These are phyloP conservation scores for Epichloe gansuensis DNA, from an alignment of 2,329 filamentous ascomycete genomes.

Conservation along the genomic window DNA sequence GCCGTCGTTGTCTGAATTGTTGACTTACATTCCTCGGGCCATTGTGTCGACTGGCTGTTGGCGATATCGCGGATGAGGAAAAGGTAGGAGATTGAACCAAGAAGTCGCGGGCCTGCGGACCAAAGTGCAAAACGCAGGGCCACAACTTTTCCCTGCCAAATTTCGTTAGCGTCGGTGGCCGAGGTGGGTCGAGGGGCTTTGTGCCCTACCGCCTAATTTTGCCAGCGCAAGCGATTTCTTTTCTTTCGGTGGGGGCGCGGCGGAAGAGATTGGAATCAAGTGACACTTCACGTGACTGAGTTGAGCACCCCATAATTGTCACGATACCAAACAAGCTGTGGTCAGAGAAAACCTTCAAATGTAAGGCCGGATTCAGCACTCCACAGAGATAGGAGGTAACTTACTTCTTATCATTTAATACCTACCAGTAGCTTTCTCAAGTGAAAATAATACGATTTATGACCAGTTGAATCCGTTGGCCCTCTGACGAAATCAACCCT, in stretches of 20 bases:
- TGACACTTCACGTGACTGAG: slow-evolving; percentile 4
- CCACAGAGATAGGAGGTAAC: no score
- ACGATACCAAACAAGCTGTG: neutral
- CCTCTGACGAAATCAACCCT: no score
- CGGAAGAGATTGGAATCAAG: neutral
- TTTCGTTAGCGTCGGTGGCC: slow-evolving; percentile 13
- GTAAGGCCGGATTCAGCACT: no score
- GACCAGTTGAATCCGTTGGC: no score
- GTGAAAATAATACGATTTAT: no score
- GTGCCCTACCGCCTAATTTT: slow-evolving; percentile 20
- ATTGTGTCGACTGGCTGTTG: slow-evolving; percentile 38
- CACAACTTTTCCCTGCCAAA: slow-evolving; percentile 17
- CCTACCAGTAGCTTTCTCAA: no score
- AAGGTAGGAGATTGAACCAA: slow-evolving; percentile 12
- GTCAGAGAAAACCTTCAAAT: no score
- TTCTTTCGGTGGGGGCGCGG: neutral
- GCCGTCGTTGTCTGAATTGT: neutral
- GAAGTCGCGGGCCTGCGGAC: slow-evolving; percentile 9
- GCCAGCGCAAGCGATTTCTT: slow-evolving; percentile 1
- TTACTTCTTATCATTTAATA: no score
- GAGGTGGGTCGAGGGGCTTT: slow-evolving; percentile 21
- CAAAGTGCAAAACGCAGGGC: slow-evolving; percentile 16
- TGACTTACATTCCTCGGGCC: slow-evolving; percentile 51
- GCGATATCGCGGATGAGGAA: slow-evolving; percentile 26
- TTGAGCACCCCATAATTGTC: neutral